These are phyloP conservation scores for Trichoderma afroharzianum DNA, from an alignment of 2,329 filamentous ascomycete species.

Conservation along the genomic window DNA sequence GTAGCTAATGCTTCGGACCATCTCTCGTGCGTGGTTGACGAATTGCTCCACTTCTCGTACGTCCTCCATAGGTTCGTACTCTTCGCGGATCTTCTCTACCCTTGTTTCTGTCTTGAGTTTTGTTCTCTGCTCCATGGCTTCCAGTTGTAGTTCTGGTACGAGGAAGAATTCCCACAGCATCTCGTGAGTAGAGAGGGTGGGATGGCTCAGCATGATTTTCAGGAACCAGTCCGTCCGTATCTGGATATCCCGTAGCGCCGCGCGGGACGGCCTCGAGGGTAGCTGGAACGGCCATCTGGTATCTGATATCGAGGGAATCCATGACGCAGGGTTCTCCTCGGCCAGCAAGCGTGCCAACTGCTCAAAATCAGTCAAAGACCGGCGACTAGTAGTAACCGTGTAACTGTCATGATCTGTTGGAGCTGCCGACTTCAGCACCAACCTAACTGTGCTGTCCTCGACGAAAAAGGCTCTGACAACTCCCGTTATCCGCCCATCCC, in stretches of 20 bases:
- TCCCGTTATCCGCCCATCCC: conserved; percentile 80
- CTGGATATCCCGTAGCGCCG: conserved; percentile 84
- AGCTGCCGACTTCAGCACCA: conserved; percentile 91
- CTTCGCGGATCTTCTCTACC: conserved; percentile 80
- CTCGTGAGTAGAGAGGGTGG: conserved; percentile 93
- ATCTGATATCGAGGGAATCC: conserved; percentile 76
- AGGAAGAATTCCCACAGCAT: conserved; percentile 99
- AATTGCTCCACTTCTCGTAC: conserved; percentile 90
- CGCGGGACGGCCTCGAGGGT: conserved; percentile 83
- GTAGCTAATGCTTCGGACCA: conserved; percentile 78
- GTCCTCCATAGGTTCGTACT: conserved; percentile 79
- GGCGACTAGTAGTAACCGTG: conserved; percentile 89
- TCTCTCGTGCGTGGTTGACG: conserved; percentile 84
- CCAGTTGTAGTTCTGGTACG: conserved; percentile 85
- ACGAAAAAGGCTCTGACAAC: conserved; percentile 96
- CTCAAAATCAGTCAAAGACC: conserved; percentile 86
- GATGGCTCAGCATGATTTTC: conserved; percentile 78
- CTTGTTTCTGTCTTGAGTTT: conserved; percentile 80
- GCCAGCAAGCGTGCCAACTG: conserved; percentile 79
- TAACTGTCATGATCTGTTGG: conserved; percentile 78
- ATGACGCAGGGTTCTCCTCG: conserved; percentile 90
- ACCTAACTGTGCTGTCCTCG: conserved; percentile 87
- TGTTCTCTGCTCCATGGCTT: conserved; percentile 86
- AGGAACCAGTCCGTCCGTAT: conserved; percentile 82
- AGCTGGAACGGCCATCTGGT: conserved; percentile 88